phyloP scores from a whole-genome alignment of 1,139 yeast species.

The Lodderomyces metapsilosis region DNA sequence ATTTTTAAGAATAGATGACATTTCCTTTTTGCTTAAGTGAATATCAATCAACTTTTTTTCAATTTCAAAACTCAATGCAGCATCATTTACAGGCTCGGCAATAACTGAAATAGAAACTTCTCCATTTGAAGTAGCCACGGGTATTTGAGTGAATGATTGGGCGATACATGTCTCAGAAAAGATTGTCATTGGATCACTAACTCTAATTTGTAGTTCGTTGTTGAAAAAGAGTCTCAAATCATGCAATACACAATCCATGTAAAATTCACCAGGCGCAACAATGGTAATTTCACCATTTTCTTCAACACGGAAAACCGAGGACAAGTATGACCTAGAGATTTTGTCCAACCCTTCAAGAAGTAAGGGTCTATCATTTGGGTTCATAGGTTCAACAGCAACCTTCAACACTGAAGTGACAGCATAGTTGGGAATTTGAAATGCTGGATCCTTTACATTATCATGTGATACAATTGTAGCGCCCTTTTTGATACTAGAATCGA shows the following conservation, averaged over 20 bases:
- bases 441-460: slow-evolving; percentile 9
- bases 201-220: slow-evolving; percentile 65
- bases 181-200: slow-evolving; percentile 80
- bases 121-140: slow-evolving; percentile 54
- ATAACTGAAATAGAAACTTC: slow-evolving; percentile 63
- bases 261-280: slow-evolving; percentile 83
- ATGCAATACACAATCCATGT: slow-evolving; percentile 79
- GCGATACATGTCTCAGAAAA: slow-evolving; percentile 78
- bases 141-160: slow-evolving; percentile 64
- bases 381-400: slow-evolving; percentile 78
- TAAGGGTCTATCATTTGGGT: slow-evolving; percentile 76
- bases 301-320: slow-evolving; percentile 68
- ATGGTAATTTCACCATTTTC: slow-evolving; percentile 88
- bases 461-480: slow-evolving; percentile 46
- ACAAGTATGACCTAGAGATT: slow-evolving; percentile 62
- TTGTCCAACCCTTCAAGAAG: slow-evolving; percentile 66
- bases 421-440: slow-evolving; percentile 43
- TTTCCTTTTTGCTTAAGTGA: slow-evolving; percentile 30
- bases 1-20: slow-evolving; percentile 55
- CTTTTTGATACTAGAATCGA: slow-evolving; percentile 52
- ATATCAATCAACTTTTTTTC: slow-evolving; percentile 47
- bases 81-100: slow-evolving; percentile 70
- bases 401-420: slow-evolving; percentile 64
- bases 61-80: slow-evolving; percentile 53
- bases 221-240: slow-evolving; percentile 67